These are phyloP conservation scores for Pseudophaeomoniella oleicola DNA, from an alignment of 2,329 filamentous ascomycete genomes.

Conservation along the genomic window DNA sequence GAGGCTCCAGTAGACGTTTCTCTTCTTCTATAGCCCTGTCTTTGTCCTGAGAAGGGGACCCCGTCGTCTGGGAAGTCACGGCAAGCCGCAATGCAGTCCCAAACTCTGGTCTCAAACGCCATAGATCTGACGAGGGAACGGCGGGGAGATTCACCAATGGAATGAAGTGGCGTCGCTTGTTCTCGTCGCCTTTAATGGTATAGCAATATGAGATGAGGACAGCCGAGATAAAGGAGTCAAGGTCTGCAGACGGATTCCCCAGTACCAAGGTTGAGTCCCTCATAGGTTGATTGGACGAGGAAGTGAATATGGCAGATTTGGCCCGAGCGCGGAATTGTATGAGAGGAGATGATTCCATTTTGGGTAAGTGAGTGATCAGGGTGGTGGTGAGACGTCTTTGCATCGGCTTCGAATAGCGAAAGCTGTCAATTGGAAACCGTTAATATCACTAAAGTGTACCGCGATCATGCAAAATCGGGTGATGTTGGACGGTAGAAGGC, in stretches of 20 bases:
- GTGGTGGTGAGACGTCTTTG: background rate
- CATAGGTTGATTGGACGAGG: background rate
- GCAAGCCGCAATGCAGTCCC: slow-evolving; percentile 39
- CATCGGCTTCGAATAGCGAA: no score
- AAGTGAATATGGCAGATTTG: background rate
- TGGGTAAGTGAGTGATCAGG: background rate
- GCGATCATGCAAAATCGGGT: no score
- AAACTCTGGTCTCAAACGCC: slow-evolving; percentile 42
- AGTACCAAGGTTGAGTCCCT: slow-evolving; percentile 23
- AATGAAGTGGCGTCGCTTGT: slow-evolving; percentile 27
- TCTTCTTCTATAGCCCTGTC: background rate
- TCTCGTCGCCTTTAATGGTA: slow-evolving; percentile 10
- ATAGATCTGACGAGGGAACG: slow-evolving; percentile 30
- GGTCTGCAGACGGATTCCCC: slow-evolving; percentile 35
- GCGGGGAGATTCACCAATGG: slow-evolving; percentile 44
- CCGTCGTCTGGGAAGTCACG: slow-evolving; percentile 7
- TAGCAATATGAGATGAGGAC: slow-evolving; percentile 46
- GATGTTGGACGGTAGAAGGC: no score
- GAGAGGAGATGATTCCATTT: background rate
- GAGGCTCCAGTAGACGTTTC: background rate
- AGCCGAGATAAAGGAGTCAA: slow-evolving; percentile 48
- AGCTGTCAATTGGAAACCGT: no score
- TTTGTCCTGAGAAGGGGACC: background rate
- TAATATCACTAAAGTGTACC: no score
- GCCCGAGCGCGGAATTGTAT: background rate